Evolutionary conservation across 768 basidiomycete genomes (phyloP).

Genomic region (Russula foetens): DNA sequence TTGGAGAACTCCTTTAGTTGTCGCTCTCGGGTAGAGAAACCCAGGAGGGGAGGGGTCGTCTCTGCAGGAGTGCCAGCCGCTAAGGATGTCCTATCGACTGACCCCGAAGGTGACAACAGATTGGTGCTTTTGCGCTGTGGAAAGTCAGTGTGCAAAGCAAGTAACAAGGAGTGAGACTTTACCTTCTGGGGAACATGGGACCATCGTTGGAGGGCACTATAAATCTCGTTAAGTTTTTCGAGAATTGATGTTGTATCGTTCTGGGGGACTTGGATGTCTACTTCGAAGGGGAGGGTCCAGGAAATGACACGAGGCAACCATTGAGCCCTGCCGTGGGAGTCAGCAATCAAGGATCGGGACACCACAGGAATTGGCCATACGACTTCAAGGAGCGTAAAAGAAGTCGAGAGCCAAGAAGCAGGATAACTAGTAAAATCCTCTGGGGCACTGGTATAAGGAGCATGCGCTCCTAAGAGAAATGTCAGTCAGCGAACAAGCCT

Average conservation of each 20-base stretch:
- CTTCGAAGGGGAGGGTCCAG: constrained; percentile 35
- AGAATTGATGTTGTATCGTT: background rate
- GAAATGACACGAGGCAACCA: constrained; percentile 39
- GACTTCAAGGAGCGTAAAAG: constrained; percentile 54
- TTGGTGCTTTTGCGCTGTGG: constrained; percentile 6
- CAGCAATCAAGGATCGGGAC: background rate
- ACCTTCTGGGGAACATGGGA: constrained; percentile 14
- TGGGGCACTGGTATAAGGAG: constrained; percentile 46
- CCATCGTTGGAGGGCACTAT: constrained; percentile 3
- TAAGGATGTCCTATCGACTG: background rate
- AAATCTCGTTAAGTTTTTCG: background rate
- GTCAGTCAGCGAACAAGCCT: background rate
- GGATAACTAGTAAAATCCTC: constrained; percentile 47
- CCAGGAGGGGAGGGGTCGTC: constrained; percentile 6
- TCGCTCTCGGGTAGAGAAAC: constrained; percentile 10
- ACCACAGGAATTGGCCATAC: constrained; percentile 30
- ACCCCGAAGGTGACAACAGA: background rate
- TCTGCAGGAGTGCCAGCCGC: constrained; percentile 13
- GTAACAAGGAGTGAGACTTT: background rate
- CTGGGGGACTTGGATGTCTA: background rate
- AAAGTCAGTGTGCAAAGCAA: background rate
- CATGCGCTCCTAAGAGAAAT: constrained; percentile 43
- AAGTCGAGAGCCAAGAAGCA: constrained; percentile 59
- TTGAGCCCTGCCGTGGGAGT: constrained; percentile 29
- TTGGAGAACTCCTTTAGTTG: constrained; percentile 13